Base-by-base conservation (phyloP, 2,329 filamentous ascomycete genomes). In the Botrytis fragariae region DNA sequence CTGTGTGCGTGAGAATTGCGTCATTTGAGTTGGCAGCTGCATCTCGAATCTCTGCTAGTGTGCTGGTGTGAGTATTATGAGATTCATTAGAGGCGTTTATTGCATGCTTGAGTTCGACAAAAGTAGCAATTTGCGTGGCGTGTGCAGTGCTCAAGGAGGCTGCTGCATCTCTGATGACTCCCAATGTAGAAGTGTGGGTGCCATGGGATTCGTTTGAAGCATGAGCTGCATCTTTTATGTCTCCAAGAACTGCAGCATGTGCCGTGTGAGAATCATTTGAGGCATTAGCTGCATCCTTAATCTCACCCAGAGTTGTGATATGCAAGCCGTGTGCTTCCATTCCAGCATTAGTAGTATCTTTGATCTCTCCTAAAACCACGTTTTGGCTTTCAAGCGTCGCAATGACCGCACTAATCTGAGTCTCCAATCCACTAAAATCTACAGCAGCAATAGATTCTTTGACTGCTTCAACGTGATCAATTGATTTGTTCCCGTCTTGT, bases 281-380 rank as follows among this genome's bases (percentile, higher is more conserved):
- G 22, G 63, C 45, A 29, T 20, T n/a, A 18, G 63, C 42, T 14
- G 61, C 57, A 9, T 71, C 60, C 44, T 73, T 73, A 62, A 77
- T 72, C 32, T 73, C 72, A 9, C 32, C n/a, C 9, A 77, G 45
- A 0, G 68, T 73, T 25, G 70, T 51, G 35, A 69, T 76, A 12
- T 79, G 77, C 12, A 72, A 75, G 68, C 71, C 54, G 73, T 79
- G 77, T 32, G 76, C 74, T 6, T 79, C 79, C 10, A 63, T 63
- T n/a, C 60, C 69, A 29, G 25, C n/a, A 54, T 68, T 29, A 0
- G 29, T 39, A 22, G 61, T 45, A 8, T 71, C 57, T n/a, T 69
- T 73, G 63, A 77, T 73, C 39, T 76, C 75, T 2, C 25, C 29
- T 29, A 77, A 48, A 5, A 73, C 74, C 29, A 54, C 60, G 44